Evolutionary conservation across 2,329 filamentous ascomycete genomes (phyloP), one percentile per base, ranked within the genome.

Genomic region (Cercospora sp.): DNA sequence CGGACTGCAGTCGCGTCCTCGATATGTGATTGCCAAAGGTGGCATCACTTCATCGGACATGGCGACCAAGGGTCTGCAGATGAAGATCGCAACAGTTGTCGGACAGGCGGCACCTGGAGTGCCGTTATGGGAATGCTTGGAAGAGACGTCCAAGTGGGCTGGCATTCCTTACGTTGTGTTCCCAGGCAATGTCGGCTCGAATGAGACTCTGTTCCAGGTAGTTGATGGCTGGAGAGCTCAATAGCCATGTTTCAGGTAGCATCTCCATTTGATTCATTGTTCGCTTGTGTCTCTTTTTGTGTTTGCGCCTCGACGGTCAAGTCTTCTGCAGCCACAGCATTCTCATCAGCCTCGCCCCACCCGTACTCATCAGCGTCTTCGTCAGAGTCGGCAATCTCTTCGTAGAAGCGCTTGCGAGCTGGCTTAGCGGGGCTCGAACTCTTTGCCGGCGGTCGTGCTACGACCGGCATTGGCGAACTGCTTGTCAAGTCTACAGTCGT

Each of bases 321-420:
- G 16, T 30, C 31, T 42, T 69, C 62, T 5, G 62, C 59, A 45
- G 59, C 66, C 6, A 68, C 45, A 1, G 65, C 83, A 65, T 86
- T 85, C 66, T 90, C 89, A 73, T 90, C 88, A 55, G 88, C 86
- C 63, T 90, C 87, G 45, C 85, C 86, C 90, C 90, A 93, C 13
- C 89, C 90, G 74, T 91, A 88, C 70, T 92, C 90, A 68, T 90
- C 88, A 16, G 84, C 83, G 31, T 85, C 86, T 53, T 89, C 87
- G 70, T 87, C 90, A 4, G 88, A 85, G 55, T 90, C 85, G 36
- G 82, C 82, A 63, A 90, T 82, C 76, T 92, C 82, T 55, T 80
- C 75, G 64, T 79, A 81, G 9, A 73, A 88, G 73, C 90, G 84
- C 80, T 93, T 93, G 33, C 80, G 82, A 42, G 60, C 64, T 20